A percentile compares a stretch with the other conserved stretches of the same genome.
Conservation (phyloP, 2,329 filamentous ascomycete species). For the Calonectria honghensis region DNA sequence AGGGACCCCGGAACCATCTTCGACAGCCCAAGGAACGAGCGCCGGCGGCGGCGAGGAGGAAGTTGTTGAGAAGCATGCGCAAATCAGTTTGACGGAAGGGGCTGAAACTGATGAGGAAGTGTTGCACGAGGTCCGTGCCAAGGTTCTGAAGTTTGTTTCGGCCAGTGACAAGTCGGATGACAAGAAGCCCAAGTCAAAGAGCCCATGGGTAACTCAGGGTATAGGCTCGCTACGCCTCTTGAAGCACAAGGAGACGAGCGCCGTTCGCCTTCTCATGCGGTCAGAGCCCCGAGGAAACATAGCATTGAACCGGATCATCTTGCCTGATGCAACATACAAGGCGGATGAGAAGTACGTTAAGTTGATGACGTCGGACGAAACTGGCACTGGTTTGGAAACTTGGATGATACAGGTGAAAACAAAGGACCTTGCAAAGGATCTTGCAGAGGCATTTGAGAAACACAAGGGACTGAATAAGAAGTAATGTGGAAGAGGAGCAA, state of each 20-base stretch:
- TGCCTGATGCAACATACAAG: constrained; percentile 78
- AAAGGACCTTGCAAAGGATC: constrained; percentile 71
- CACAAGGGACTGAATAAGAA: constrained; percentile 75
- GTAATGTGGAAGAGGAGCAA: constrained; percentile 54
- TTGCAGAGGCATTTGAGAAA: constrained; percentile 72
- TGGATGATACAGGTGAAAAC: constrained; percentile 85
- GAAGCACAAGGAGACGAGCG: constrained; percentile 81
- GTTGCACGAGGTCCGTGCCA: constrained; percentile 82
- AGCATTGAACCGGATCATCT: constrained; percentile 81
- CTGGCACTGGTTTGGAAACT: constrained; percentile 77
- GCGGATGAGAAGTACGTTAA: constrained; percentile 77
- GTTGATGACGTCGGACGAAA: constrained; percentile 73
- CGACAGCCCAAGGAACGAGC: constrained; percentile 66
- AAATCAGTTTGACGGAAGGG: constrained; percentile 81
- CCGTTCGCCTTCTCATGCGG: constrained; percentile 81
- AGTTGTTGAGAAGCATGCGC: constrained; percentile 77
- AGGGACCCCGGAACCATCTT: constrained; percentile 75
- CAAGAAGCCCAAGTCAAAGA: constrained; percentile 69
- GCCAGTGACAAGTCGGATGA: constrained; percentile 68
- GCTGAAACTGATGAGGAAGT: constrained; percentile 83
- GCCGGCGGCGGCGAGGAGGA: constrained; percentile 65
- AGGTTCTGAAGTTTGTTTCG: constrained; percentile 77
- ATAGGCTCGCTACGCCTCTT: constrained; percentile 83
- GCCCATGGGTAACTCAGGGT: constrained; percentile 81
- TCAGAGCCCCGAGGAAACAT: constrained; percentile 85